These are phyloP conservation scores for Triadica sebifera DNA, from an alignment of 345 rosid species.

Conservation along the genomic window DNA sequence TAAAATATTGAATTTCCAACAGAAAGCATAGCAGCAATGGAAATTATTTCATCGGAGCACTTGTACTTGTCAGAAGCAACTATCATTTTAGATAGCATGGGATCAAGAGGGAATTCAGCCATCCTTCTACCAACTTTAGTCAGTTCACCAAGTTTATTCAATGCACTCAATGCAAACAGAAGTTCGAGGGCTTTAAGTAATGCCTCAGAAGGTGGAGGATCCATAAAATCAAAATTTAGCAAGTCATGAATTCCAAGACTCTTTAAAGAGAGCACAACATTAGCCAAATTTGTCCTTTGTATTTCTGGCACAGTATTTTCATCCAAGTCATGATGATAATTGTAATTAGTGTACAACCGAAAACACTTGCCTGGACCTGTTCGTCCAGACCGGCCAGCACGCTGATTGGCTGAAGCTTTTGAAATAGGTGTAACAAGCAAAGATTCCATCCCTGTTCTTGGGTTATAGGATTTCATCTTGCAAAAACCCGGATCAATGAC, in stretches of 20 bases:
- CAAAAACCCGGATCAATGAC: constrained; percentile 96
- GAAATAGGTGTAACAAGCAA: constrained; percentile 86
- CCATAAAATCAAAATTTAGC: constrained; percentile 92
- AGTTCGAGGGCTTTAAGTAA: constrained; percentile 80
- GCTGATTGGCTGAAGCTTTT: constrained; percentile 93
- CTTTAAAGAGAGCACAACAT: constrained; percentile 86
- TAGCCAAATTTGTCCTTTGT: constrained; percentile 92
- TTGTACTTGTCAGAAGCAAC: constrained; percentile 87
- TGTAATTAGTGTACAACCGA: constrained; percentile 79
- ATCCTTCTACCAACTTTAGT: constrained; percentile 91
- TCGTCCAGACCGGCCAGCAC: constrained; percentile 96
- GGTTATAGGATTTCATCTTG: constrained; percentile 95
- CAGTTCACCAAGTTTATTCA: constrained; percentile 89
- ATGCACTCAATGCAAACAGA: constrained; percentile 82
- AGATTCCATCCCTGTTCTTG: constrained; percentile 98
- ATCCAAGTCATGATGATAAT: constrained; percentile 79
- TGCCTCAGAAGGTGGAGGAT: constrained; percentile 97
- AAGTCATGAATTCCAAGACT: constrained; percentile 98
- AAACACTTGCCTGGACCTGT: constrained; percentile 95
- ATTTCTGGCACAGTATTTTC: constrained; percentile 93
- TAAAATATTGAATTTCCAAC: constrained; percentile 91
- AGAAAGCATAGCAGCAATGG: constrained; percentile 92
- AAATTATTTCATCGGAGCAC: constrained; percentile 89
- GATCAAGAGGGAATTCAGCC: constrained; percentile 98
- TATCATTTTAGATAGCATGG: constrained; percentile 87